A percentile compares a stretch with the other conserved stretches of the same genome.
Evolutionary conservation across 805 yeast genomes (phyloP).

Genomic region (Pichia manshurica): DNA sequence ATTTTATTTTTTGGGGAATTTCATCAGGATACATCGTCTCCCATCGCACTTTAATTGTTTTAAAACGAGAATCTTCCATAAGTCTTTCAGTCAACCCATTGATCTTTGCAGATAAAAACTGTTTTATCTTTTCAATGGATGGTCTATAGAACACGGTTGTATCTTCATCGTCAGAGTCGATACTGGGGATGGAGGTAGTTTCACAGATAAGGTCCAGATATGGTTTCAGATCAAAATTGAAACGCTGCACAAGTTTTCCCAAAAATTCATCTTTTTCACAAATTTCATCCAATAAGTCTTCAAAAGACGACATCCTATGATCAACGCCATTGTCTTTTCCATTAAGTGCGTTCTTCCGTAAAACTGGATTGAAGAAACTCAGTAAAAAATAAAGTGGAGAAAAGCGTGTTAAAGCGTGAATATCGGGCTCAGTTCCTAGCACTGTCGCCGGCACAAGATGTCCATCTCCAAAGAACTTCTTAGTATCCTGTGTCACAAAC

Average conservation of each 20-base stretch:
- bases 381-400: conserved; percentile 38
- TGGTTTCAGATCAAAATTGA: conserved; percentile 1
- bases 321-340: background rate
- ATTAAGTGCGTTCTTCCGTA: conserved; percentile 17
- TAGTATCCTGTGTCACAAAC: conserved; percentile 1
- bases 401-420: conserved; percentile 37
- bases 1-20: conserved; percentile 1
- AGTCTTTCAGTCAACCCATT: background rate
- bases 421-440: conserved; percentile 34
- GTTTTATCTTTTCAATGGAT: conserved; percentile 33
- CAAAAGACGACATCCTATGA: conserved; percentile 33
- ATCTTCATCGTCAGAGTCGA: conserved; percentile 30
- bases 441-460: conserved; percentile 30
- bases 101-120: conserved; percentile 28
- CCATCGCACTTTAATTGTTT: conserved; percentile 7
- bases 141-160: conserved; percentile 43
- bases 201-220: conserved; percentile 32
- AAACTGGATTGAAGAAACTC: conserved; percentile 27
- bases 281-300: conserved; percentile 36
- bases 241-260: background rate
- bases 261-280: conserved; percentile 2
- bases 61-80: conserved; percentile 22
- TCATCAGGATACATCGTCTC: conserved; percentile 1
- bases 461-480: background rate
- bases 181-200: conserved; percentile 19